A percentile compares a stretch with the other conserved stretches of the same genome.
Conservation (phyloP, 2,329 filamentous ascomycete genomes). For the Shiraia sp. region DNA sequence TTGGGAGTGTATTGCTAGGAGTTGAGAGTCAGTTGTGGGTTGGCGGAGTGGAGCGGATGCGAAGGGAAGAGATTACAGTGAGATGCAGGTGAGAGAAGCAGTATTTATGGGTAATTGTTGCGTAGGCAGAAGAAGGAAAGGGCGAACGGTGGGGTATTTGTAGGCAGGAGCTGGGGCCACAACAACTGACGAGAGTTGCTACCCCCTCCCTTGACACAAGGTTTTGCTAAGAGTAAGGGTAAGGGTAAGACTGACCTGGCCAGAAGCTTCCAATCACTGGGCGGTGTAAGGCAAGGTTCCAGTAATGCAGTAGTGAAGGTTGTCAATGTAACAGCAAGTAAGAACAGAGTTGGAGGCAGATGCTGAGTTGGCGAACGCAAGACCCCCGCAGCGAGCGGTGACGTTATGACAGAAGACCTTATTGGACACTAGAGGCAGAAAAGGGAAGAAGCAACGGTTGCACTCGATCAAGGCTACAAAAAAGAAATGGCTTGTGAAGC, state of each 20-base stretch:
- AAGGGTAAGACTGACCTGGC: constrained; percentile 19
- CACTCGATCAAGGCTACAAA: constrained; percentile 13
- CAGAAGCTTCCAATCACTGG: constrained; percentile 18
- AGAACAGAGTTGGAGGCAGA: constrained; percentile 29
- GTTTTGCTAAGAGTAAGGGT: constrained; percentile 8
- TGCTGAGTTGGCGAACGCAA: constrained; percentile 24
- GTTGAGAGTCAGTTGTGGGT: constrained; percentile 20
- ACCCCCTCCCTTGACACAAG: constrained; percentile 11
- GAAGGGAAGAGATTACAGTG: constrained; percentile 2
- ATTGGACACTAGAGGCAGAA: constrained; percentile 28
- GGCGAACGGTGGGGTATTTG: constrained; percentile 30
- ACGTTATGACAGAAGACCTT: constrained; percentile 27
- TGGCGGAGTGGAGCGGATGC: constrained; percentile 3
- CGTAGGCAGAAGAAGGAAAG: constrained; percentile 11
- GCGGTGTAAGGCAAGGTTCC: constrained; percentile 28
- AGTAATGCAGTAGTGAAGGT: constrained; percentile 19
- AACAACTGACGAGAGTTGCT: too few species aligned
- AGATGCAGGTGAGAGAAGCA: constrained; percentile 4
- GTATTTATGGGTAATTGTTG: constrained; percentile 6
- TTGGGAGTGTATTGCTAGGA: constrained; percentile 6
- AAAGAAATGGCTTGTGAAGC: constrained; percentile 20
- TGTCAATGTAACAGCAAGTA: constrained; percentile 15
- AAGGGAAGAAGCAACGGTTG: constrained; percentile 11
- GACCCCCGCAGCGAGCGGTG: constrained; percentile 33
- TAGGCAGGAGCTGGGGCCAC: constrained; percentile 24